Conservation (phyloP, 2,329 filamentous ascomycete genomes). For the Epichloe typhina region DNA sequence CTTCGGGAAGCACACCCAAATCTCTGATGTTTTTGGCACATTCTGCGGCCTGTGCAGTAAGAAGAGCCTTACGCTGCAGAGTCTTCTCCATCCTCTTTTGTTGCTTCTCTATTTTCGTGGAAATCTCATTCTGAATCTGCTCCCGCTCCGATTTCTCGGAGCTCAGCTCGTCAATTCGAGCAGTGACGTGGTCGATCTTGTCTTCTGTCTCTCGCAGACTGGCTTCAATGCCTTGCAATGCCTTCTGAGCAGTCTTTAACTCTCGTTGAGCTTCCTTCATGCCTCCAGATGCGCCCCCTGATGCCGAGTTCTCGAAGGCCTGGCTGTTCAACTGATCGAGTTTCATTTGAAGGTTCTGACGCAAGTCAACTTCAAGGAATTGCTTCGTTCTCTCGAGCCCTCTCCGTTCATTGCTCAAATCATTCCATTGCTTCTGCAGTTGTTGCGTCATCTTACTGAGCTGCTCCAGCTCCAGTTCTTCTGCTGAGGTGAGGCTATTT, state of each 20-base stretch:
- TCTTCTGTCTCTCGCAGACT: slow-evolving; percentile 64
- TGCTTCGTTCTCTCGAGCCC: slow-evolving; percentile 72
- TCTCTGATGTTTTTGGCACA: slow-evolving; percentile 83
- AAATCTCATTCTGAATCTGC: slow-evolving; percentile 61
- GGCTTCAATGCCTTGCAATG: slow-evolving; percentile 50
- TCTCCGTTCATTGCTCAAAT: slow-evolving; percentile 58
- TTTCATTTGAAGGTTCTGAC: slow-evolving; percentile 77
- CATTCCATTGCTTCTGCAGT: slow-evolving; percentile 63
- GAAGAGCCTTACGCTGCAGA: slow-evolving; percentile 72
- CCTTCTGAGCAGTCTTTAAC: slow-evolving; percentile 62
- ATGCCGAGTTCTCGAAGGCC: slow-evolving; percentile 52
- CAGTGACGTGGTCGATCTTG: slow-evolving; percentile 43
- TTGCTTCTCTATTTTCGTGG: slow-evolving; percentile 66
- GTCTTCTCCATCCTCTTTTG: slow-evolving; percentile 88
- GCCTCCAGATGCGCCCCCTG: slow-evolving; percentile 50
- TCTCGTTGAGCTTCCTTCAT: slow-evolving; percentile 71
- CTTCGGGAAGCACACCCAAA: slow-evolving; percentile 82
- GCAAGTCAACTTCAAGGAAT: slow-evolving; percentile 71
- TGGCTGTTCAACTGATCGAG: slow-evolving; percentile 74
- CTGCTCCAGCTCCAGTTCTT: slow-evolving; percentile 67
- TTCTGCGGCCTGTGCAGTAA: slow-evolving; percentile 65
- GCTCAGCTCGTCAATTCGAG: slow-evolving; percentile 43
- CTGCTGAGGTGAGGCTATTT: slow-evolving; percentile 70
- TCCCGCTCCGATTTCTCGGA: slow-evolving; percentile 48
- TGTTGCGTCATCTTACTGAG: slow-evolving; percentile 58